Conservation (phyloP, 192 early-diverging fungal species). For the Chytriomyces hyalinus region DNA sequence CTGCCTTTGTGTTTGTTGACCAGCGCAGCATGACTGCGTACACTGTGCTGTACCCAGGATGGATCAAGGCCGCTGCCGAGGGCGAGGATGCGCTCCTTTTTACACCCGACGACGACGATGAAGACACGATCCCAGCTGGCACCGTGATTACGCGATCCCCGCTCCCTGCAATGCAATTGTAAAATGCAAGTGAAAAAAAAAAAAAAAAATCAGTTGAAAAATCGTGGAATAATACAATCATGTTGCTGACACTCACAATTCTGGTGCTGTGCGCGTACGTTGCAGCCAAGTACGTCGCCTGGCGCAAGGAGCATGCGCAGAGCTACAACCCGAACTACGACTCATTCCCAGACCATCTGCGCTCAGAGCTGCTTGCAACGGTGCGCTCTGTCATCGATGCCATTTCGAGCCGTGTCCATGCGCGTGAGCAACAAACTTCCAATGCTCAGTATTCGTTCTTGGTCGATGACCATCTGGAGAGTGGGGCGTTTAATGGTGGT, state of each 20-base stretch:
- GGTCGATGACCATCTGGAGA: neutral
- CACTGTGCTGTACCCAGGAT: slow-evolving; percentile 26
- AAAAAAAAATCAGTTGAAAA: neutral
- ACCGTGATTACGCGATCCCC: slow-evolving; percentile 15
- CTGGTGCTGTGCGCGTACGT: neutral
- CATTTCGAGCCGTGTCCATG: neutral
- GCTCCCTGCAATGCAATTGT: neutral
- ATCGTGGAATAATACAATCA: neutral
- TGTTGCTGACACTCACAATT: neutral
- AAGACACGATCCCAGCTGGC: slow-evolving; percentile 13
- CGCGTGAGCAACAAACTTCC: neutral
- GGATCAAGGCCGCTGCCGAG: slow-evolving; percentile 17
- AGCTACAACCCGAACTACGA: slow-evolving; percentile 3
- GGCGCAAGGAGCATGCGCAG: neutral
- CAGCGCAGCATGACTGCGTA: slow-evolving; percentile 9
- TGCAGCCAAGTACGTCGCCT: neutral
- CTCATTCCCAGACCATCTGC: neutral
- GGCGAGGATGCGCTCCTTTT: neutral
- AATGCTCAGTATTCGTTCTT: neutral
- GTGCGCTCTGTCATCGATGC: neutral
- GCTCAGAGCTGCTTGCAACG: neutral
- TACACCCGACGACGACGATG: slow-evolving; percentile 7
- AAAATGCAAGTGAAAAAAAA: neutral
- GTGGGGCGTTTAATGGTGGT: neutral
- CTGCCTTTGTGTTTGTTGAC: slow-evolving; percentile 22